Base-by-base conservation (phyloP, 306 rosid genomes). In the Vicia villosa region DNA sequence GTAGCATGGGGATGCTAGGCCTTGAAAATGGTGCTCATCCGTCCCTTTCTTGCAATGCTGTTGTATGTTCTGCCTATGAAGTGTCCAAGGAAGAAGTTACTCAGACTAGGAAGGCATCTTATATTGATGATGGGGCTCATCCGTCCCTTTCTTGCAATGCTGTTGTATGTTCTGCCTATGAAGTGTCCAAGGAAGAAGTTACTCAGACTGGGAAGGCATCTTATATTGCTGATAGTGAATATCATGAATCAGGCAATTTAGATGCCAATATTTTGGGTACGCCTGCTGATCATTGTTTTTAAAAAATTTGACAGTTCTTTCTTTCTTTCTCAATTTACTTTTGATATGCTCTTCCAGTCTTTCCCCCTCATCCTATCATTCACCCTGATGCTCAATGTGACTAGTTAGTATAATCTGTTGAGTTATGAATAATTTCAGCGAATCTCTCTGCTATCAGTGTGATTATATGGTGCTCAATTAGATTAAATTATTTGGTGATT, bases 141-240 rank as follows among this genome's bases (percentile, higher is more conserved):
- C 95, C 87, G 16, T 90, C 94, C 77, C 90, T 82, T 75, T 90
- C 96, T 61, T 90, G 96, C 90, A 87, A 91, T 79, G 96, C 89
- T 55, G 82, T 81, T 34, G 83, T 85, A 32, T 84, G 84, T 67
- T 89, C 97, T 79, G 86, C 83, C 59, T 78, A 82, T 74, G 87
- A 82, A 63, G 74, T 80, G 74, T 81, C 86, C 71, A 94, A 84
- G 74, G 89, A 87, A 72, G 91, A 88, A 83, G 88, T 89, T 59
- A 72, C 86, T 66, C 91, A 87, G 79, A 81, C 81, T 46, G 86
- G 89, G 61, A 94, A 84, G 80, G 83, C 85, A 78, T 85, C 89
- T 72, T 83, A 63, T 73, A 67, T 68, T 59, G 88, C 83, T 78
- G 85, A 87, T 34, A 76, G 80, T 69, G 72, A 72, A 47, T 83